phyloP scores from a whole-genome alignment of 2,329 filamentous ascomycete species.

The Chaetomiaceae sp. region DNA sequence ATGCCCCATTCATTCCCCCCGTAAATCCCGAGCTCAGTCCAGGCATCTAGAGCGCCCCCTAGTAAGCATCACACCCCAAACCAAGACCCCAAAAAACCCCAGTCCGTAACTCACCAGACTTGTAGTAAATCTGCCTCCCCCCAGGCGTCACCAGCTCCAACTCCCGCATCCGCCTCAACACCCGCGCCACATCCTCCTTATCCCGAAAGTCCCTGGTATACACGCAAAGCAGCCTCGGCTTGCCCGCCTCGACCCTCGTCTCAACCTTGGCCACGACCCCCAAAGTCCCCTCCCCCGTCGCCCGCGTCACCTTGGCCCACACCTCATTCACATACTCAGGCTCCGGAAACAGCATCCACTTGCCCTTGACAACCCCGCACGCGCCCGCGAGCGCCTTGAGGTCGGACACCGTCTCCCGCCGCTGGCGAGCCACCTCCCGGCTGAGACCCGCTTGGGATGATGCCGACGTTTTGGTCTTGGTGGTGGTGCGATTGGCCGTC shows the following conservation, averaged over 20 bases:
- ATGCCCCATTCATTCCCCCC: slow-evolving; percentile 58
- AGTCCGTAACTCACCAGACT: slow-evolving; percentile 53
- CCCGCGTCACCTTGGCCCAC: slow-evolving; percentile 64
- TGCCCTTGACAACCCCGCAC: slow-evolving; percentile 58
- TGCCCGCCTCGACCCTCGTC: slow-evolving; percentile 44
- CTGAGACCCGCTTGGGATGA: too few relatives aligned
- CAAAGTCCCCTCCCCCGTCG: slow-evolving; percentile 63
- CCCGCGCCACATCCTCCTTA: slow-evolving; percentile 60
- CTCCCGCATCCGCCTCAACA: slow-evolving; percentile 57
- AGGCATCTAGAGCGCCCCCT: slow-evolving; percentile 50
- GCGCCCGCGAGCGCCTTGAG: slow-evolving; percentile 58
- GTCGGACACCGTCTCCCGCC: slow-evolving; percentile 44
- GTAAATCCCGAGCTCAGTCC: slow-evolving; percentile 60
- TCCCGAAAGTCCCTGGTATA: slow-evolving; percentile 75
- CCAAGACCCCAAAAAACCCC: not conserved
- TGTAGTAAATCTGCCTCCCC: slow-evolving; percentile 66
- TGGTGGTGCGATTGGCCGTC: slow-evolving; percentile 39
- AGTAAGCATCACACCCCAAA: not conserved
- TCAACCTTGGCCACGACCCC: slow-evolving; percentile 71
- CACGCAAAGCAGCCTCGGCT: slow-evolving; percentile 62
- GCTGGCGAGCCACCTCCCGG: slow-evolving; percentile 46
- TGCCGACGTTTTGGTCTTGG: too few relatives aligned
- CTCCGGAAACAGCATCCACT: slow-evolving; percentile 73
- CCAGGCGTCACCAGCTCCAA: slow-evolving; percentile 53
- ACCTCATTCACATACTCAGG: slow-evolving; percentile 51